Percentiles rank a stretch among this genome's conserved stretches.
phyloP scores from a whole-genome alignment of 371 early-diverging fungal genomes.

The Nematocida minor region DNA sequence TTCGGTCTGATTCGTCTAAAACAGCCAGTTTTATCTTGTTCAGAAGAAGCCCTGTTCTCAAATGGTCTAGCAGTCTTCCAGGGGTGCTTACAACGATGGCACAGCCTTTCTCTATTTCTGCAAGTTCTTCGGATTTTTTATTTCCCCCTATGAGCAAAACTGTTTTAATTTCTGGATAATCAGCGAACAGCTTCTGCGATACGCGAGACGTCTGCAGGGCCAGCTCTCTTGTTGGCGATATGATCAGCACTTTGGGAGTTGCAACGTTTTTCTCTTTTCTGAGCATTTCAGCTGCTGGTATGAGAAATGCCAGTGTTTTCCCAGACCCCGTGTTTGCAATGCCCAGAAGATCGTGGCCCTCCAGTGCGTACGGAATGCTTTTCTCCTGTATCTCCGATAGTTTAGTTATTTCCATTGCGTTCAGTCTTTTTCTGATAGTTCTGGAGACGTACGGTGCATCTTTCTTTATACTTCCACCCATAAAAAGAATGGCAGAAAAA shows the following conservation, averaged over 20 bases:
- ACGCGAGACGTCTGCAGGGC: conserved; percentile 62
- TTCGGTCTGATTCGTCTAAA: conserved; percentile 95
- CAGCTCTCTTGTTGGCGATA: conserved; percentile 51
- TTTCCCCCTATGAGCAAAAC: conserved; percentile 85
- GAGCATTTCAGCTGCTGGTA: conserved; percentile 57
- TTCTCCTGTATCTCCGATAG: conserved; percentile 53
- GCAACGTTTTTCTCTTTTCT: conserved; percentile 68
- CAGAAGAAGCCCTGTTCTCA: conserved; percentile 72
- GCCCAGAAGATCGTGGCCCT: conserved; percentile 54
- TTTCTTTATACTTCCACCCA: conserved; percentile 22
- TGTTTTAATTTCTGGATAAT: conserved; percentile 73
- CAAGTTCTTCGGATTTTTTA: conserved; percentile 81
- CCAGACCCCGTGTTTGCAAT: conserved; percentile 62
- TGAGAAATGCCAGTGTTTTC: conserved; percentile 60
- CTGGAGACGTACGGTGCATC: conserved; percentile 32
- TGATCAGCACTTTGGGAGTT: conserved; percentile 61
- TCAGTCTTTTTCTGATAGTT: conserved; percentile 9
- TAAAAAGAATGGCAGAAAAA: conserved; percentile 26
- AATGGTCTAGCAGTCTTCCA: conserved; percentile 81
- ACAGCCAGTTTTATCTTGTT: conserved; percentile 75
- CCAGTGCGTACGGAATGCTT: conserved; percentile 51
- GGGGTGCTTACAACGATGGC: conserved; percentile 93
- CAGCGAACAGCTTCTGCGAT: conserved; percentile 73
- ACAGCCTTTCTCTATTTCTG: conserved; percentile 74
- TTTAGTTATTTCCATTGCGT: conserved; percentile 16